Evolutionary conservation across 495 filamentous ascomycete genomes (phyloP).

Genomic region (Neurospora terricola): DNA sequence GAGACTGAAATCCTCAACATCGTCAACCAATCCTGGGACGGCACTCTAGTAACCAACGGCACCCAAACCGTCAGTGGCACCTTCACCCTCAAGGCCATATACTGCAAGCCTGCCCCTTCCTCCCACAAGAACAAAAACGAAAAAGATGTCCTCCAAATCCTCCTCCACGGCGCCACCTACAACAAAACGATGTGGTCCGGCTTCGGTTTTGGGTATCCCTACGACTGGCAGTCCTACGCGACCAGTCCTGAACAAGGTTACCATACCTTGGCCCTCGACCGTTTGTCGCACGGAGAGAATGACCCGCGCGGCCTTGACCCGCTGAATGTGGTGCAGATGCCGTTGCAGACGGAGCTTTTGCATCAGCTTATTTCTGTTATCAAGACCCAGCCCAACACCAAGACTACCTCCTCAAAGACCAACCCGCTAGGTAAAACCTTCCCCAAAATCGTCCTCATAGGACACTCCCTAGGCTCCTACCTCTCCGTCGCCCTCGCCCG

Average conservation of each 20-base stretch:
- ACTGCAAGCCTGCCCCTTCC: slow-evolving; percentile 9
- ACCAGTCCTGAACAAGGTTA: slow-evolving; percentile 4
- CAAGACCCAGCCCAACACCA: neutral
- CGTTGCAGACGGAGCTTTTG: slow-evolving; percentile 6
- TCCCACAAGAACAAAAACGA: neutral
- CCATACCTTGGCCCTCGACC: slow-evolving; percentile 18
- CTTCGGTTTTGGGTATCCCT: slow-evolving; percentile 1
- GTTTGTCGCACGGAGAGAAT: slow-evolving; percentile 13
- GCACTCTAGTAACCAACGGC: neutral
- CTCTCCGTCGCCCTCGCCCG: slow-evolving; percentile 9
- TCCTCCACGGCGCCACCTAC: slow-evolving; percentile 18
- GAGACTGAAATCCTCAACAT: neutral
- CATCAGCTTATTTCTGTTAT: neutral
- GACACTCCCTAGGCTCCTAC: slow-evolving; percentile 17
- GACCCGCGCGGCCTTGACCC: slow-evolving; percentile 3
- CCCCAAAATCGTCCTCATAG: slow-evolving; percentile 12
- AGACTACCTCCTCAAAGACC: slow-evolving; percentile 45
- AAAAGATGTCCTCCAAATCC: slow-evolving; percentile 8
- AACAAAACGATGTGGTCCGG: slow-evolving; percentile 13
- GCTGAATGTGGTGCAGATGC: slow-evolving; percentile 2
- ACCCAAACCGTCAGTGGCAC: neutral
- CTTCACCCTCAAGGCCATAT: slow-evolving; percentile 6
- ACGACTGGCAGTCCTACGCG: slow-evolving; percentile 12
- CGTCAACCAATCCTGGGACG: neutral
- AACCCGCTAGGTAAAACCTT: slow-evolving; percentile 16